Conservation (phyloP, 2,329 filamentous ascomycete species). For the Ploettnerulaceae sp. region DNA sequence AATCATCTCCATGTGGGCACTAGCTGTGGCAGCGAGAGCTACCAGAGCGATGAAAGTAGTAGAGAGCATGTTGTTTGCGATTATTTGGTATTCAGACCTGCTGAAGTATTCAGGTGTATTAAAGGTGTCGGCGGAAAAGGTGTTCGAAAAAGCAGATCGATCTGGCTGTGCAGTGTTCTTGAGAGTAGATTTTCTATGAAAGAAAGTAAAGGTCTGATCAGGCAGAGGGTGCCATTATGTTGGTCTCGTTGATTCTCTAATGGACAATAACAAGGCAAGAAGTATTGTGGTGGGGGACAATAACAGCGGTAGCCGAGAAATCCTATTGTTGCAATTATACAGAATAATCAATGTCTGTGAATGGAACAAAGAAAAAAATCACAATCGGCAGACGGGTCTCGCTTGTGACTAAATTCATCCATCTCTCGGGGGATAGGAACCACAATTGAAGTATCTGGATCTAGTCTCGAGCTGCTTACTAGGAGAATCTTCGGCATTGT, state of each 20-base stretch:
- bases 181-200: neutral
- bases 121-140: too few species aligned
- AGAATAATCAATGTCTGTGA: slow-evolving; percentile 2
- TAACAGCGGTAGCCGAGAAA: slow-evolving; percentile 8
- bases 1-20: slow-evolving; percentile 24
- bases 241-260: neutral
- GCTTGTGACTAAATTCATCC: neutral
- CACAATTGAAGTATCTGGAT: too few species aligned
- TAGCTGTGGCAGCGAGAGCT: slow-evolving; percentile 5
- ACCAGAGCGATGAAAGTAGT: slow-evolving; percentile 7
- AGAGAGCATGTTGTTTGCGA: slow-evolving; percentile 4
- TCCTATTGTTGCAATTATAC: slow-evolving; percentile 11
- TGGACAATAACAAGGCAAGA: slow-evolving; percentile 4
- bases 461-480: too few species aligned
- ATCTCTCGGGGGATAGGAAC: too few species aligned
- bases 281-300: neutral
- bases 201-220: neutral
- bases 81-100: slow-evolving; percentile 13
- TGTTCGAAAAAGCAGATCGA: neutral
- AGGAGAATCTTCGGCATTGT: too few species aligned
- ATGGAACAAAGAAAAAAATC: slow-evolving; percentile 5
- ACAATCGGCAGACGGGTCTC: neutral
- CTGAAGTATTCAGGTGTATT: too few species aligned
- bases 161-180: neutral
- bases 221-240: neutral